These are phyloP conservation scores for Teratosphaeria pseudoeucalypti DNA, from an alignment of 2,329 filamentous ascomycete genomes.

Conservation along the genomic window DNA sequence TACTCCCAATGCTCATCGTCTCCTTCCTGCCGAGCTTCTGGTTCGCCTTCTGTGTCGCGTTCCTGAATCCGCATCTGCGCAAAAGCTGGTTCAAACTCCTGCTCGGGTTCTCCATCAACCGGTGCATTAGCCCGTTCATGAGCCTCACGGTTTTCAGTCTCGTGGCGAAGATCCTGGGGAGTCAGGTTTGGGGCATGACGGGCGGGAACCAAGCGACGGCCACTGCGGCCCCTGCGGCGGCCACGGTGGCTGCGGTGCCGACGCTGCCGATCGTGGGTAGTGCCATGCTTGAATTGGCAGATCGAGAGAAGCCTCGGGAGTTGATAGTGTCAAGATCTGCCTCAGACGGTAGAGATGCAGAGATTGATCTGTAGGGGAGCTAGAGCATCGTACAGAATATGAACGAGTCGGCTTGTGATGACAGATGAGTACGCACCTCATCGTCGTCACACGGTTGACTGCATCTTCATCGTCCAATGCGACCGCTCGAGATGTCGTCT, in stretches of 20 bases:
- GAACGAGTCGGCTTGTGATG: too few species aligned
- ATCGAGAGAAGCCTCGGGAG: too few species aligned
- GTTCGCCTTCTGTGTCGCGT: not conserved
- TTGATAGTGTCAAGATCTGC: too few species aligned
- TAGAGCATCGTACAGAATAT: too few species aligned
- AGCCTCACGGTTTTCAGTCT: not conserved
- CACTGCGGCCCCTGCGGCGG: not conserved
- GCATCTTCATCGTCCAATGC: too few species aligned
- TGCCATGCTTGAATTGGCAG: too few species aligned
- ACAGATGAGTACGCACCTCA: too few species aligned
- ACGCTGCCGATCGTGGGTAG: too few species aligned
- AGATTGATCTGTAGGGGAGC: too few species aligned
- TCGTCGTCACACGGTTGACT: too few species aligned
- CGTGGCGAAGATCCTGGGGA: not conserved
- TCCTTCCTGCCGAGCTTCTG: not conserved
- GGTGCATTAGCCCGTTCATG: not conserved
- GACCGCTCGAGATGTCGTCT: too few species aligned
- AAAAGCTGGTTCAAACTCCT: not conserved
- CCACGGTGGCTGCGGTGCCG: not conserved
- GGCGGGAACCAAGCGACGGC: not conserved
- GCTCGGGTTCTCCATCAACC: not conserved
- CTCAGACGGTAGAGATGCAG: too few species aligned
- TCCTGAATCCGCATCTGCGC: not conserved
- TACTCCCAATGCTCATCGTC: not conserved
- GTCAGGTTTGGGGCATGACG: not conserved